A percentile compares a stretch with the other conserved stretches of the same genome.
Conservation (phyloP, 106 monocot genomes). For the Vanilla planifolia region DNA sequence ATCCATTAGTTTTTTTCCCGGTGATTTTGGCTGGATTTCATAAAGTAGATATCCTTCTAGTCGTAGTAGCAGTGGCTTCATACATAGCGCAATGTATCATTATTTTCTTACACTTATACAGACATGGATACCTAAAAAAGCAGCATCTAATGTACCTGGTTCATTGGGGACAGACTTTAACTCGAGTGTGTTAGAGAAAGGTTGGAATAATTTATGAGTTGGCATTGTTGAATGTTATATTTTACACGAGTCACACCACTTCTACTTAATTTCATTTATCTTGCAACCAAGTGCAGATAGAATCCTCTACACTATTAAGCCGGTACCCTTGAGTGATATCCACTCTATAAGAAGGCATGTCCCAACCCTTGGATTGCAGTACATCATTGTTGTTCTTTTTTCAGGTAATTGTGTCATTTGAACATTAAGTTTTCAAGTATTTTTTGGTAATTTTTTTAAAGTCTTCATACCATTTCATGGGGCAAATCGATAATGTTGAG, state of each 20-base stretch:
- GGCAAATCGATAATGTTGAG: too few relatives aligned
- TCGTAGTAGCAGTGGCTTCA: background rate
- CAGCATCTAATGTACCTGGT: slow-evolving; percentile 29
- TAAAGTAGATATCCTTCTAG: background rate
- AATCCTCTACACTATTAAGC: slow-evolving; percentile 58
- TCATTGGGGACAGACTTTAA: slow-evolving; percentile 21
- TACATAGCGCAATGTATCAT: background rate
- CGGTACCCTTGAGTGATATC: slow-evolving; percentile 48
- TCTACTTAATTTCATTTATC: background rate
- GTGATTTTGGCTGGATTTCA: background rate
- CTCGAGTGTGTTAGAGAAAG: slow-evolving; percentile 36
- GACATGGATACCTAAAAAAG: slow-evolving; percentile 71
- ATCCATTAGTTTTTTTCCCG: background rate
- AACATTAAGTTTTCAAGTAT: background rate
- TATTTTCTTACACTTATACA: slow-evolving; percentile 8
- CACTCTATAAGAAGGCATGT: slow-evolving; percentile 70
- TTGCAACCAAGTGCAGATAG: slow-evolving; percentile 39
- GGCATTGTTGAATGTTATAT: background rate
- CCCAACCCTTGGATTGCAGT: slow-evolving; percentile 68
- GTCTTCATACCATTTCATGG: too few relatives aligned
- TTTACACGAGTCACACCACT: too few relatives aligned
- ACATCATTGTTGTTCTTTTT: slow-evolving; percentile 69
- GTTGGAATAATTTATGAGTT: slow-evolving; percentile 6
- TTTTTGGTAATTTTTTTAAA: too few relatives aligned
- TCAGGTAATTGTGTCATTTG: slow-evolving; percentile 34